Evolutionary conservation across 2,329 filamentous ascomycete genomes (phyloP), one percentile per base, ranked within the genome.

Genomic region (Saccharata proteae): DNA sequence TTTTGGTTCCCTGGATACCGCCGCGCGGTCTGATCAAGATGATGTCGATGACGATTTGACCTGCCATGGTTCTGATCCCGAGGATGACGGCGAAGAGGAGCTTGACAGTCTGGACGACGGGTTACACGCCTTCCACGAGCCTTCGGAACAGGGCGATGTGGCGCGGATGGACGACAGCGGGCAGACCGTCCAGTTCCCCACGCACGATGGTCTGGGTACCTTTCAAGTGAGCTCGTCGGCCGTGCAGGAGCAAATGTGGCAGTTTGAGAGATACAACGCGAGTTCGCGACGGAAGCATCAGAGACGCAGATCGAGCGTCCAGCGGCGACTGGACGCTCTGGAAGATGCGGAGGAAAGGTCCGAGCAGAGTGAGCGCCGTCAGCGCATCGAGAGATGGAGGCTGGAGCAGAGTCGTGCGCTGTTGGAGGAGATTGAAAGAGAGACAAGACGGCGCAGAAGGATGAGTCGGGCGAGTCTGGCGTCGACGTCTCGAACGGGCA

Each of bases 31-130:
- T 16, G 58, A 56, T 12, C 62, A 68, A 35, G 59, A 60, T 24
- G 61, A 64, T 29, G 59, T 59, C 22, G 64, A 64, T 28, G 58
- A 56, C 16, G 51, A 55, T 37, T 43, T 50, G 9, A 61, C 58
- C 6, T 57, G 54, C 38, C 51, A 58, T 26, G 61, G 55, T 10
- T 63, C 55, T 4, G 61, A 57, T 9, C 38, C 41, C 16, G 54
- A 64, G 22, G 65, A 67, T 14, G 74, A 77, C 33, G 80, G 82
- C 17, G 79, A 83, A 39, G 30, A 24, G 16, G 88, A 96, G 52
- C 65, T 96, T 26, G 90, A 98, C 53, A 93, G 85, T 50, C 67
- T 96, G 23, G 88, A 96, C 52, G 86, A 88, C 49, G 86, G 92
- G 32, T 65, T 96, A 2, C 80, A 86, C 41, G 86, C 85, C 25